phyloP scores from a whole-genome alignment of 202 grass and related monocot genomes.

The Schoenoplectus triqueter region DNA sequence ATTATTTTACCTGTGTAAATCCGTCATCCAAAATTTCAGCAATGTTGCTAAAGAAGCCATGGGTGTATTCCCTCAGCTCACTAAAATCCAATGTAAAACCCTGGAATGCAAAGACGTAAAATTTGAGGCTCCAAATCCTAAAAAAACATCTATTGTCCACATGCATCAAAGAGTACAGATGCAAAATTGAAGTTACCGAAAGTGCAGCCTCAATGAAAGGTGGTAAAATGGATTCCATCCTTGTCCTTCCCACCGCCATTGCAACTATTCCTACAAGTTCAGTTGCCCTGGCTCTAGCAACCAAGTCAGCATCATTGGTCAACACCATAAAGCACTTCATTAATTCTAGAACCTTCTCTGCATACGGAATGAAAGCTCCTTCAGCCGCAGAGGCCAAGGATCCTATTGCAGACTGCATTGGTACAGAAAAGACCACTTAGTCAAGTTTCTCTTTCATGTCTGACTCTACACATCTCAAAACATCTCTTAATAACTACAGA shows the following conservation, averaged over 20 bases:
- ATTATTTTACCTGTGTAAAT: conserved; percentile 71
- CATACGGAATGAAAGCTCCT: conserved; percentile 86
- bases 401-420: conserved; percentile 92
- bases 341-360: conserved; percentile 95
- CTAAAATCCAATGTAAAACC: conserved; percentile 93
- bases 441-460: conserved; percentile 7
- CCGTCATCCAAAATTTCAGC: conserved; percentile 95
- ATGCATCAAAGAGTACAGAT: background rate
- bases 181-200: conserved; percentile 56
- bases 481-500: background rate
- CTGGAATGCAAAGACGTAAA: conserved; percentile 49
- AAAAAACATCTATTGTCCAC: background rate
- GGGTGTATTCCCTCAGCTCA: conserved; percentile 96
- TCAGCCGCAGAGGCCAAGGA: conserved; percentile 90
- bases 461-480: conserved; percentile 14
- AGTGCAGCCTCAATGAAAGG: conserved; percentile 96
- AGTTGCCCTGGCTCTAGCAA: conserved; percentile 86
- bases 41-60: conserved; percentile 98
- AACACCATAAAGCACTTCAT: conserved; percentile 97
- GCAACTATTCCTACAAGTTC: conserved; percentile 97
- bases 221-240: conserved; percentile 83
- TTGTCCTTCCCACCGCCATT: conserved; percentile 85
- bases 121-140: conserved; percentile 37
- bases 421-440: conserved; percentile 12
- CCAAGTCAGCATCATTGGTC: conserved; percentile 76